Conservation (phyloP, 495 filamentous ascomycete genomes). For the Articulospora tetracladia region DNA sequence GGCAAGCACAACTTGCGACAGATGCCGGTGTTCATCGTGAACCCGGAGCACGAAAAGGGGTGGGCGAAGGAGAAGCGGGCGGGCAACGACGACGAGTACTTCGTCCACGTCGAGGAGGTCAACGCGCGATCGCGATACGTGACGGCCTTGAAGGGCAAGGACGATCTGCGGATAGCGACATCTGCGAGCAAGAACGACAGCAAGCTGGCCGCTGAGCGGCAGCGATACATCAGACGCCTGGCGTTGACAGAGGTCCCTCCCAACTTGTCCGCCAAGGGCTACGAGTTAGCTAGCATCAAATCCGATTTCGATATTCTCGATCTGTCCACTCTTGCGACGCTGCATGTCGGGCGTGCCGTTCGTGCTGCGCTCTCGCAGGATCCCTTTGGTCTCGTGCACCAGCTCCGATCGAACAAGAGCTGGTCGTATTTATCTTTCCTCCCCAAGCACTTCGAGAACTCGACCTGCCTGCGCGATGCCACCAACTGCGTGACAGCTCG, state of each 20-base stretch:
- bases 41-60: not conserved
- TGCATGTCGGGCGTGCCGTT: constrained; percentile 22
- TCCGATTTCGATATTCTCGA: constrained; percentile 27
- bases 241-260: constrained; percentile 11
- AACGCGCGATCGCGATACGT: not conserved
- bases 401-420: constrained; percentile 20
- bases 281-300: constrained; percentile 26
- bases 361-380: constrained; percentile 20
- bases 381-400: constrained; percentile 16
- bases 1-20: constrained; percentile 30
- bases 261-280: constrained; percentile 24
- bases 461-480: constrained; percentile 29
- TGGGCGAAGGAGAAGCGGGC: not conserved
- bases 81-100: not conserved
- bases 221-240: not conserved
- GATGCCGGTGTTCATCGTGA: constrained; percentile 24
- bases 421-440: constrained; percentile 32
- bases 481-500: constrained; percentile 31
- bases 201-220: not conserved
- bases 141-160: not conserved
- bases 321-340: constrained; percentile 25
- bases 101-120: not conserved
- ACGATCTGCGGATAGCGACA: not conserved
- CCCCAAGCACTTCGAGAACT: constrained; percentile 30
- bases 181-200: not conserved